Conservation (phyloP, 2,329 filamentous ascomycete genomes). For the Ambrosiella cleistominuta region DNA sequence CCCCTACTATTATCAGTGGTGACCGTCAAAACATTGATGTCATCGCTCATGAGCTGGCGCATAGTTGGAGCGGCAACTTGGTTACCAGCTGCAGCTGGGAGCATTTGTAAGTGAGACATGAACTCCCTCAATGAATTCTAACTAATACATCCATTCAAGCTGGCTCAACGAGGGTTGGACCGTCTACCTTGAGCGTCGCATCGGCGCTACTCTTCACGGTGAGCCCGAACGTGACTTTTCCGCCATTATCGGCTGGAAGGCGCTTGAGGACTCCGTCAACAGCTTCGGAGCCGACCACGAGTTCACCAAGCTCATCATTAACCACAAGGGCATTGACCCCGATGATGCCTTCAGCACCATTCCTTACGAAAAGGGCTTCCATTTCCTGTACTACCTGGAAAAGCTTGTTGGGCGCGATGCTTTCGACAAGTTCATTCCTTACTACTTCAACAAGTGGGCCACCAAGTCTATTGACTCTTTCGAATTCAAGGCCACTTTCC, state of each 20-base stretch:
- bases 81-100: slow-evolving; percentile 68
- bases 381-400: slow-evolving; percentile 83
- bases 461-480: slow-evolving; percentile 80
- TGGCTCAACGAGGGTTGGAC: slow-evolving; percentile 78
- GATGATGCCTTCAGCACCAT: slow-evolving; percentile 89
- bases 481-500: slow-evolving; percentile 77
- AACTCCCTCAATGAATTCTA: not conserved
- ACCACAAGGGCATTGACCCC: slow-evolving; percentile 78
- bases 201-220: slow-evolving; percentile 60
- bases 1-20: slow-evolving; percentile 82
- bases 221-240: slow-evolving; percentile 82
- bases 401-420: slow-evolving; percentile 66
- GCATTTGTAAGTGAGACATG: slow-evolving; percentile 41
- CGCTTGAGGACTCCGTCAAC: slow-evolving; percentile 62
- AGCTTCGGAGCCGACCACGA: slow-evolving; percentile 69
- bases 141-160: slow-evolving; percentile 19
- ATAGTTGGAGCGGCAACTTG: slow-evolving; percentile 78
- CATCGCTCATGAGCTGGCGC: slow-evolving; percentile 68
- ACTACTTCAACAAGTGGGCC: slow-evolving; percentile 79
- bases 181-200: slow-evolving; percentile 77
- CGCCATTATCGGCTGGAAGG: slow-evolving; percentile 90
- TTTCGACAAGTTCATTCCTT: slow-evolving; percentile 88
- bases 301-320: slow-evolving; percentile 79
- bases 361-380: slow-evolving; percentile 93
- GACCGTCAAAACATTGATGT: slow-evolving; percentile 87